Conservation (phyloP, 2,329 filamentous ascomycete genomes). For the Colletotrichum zoysiae region DNA sequence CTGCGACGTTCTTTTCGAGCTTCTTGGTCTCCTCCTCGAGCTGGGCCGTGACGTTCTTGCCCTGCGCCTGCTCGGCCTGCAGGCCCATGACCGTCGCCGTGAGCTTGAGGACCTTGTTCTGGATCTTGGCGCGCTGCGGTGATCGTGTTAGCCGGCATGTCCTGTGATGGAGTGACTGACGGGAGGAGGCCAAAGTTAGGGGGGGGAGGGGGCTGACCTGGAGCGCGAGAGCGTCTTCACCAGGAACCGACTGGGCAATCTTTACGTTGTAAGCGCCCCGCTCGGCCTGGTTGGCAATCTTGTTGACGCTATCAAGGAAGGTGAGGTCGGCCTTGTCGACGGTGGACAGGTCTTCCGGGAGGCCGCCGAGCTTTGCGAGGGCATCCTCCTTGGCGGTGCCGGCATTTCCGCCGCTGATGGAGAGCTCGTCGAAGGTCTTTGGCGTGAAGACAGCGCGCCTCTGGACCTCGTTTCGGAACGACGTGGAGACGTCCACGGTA, state of each 20-base stretch:
- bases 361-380: constrained; percentile 52
- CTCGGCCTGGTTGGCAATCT: constrained; percentile 66
- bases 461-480: constrained; percentile 43
- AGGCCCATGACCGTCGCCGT: constrained; percentile 64
- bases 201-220: constrained; percentile 49
- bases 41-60: constrained; percentile 58
- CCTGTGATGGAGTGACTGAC: not conserved
- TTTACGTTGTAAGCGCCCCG: constrained; percentile 65
- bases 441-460: constrained; percentile 49
- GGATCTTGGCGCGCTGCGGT: constrained; percentile 64
- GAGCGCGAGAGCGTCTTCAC: constrained; percentile 61
- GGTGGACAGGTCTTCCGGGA: constrained; percentile 56
- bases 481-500: constrained; percentile 13
- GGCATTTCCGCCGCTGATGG: constrained; percentile 60
- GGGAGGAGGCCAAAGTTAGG: no score
- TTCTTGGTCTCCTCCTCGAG: constrained; percentile 63
- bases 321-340: constrained; percentile 62
- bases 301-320: constrained; percentile 63
- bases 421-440: constrained; percentile 58
- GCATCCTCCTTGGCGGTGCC: constrained; percentile 61
- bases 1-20: constrained; percentile 64
- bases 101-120: constrained; percentile 72
- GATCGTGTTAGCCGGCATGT: not conserved
- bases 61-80: constrained; percentile 63
- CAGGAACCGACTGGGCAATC: constrained; percentile 59